Evolutionary conservation across 139 green algal species (phyloP), one percentile per base, ranked within the genome.

Genomic region (Tetradesmus lagerheimii): DNA sequence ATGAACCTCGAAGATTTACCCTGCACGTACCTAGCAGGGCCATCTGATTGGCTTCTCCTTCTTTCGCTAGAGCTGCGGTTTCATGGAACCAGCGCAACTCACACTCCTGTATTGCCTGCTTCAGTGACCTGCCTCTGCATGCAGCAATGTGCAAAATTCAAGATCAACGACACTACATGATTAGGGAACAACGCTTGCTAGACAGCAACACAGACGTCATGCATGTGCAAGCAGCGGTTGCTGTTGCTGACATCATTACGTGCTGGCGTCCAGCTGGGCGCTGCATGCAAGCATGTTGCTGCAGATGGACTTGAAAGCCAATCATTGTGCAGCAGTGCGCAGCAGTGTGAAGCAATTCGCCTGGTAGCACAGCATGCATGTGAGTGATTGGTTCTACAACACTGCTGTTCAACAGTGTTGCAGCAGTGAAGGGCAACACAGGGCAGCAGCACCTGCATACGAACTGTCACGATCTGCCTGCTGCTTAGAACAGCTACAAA

Each of bases 61-160:
- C 83, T 15, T 29, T 34, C 31, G 83, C 83, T 80, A 31, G 4
- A 18, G 39, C 83, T 64, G 71, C 71, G 27, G 83, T 88, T 29
- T 88, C 83, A 18, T 88, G 83, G 31, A 88, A 88, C 83, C 83
- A 88, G 38, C 83, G 83, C 62, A 88, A 38, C 38, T 88, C 83
- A 31, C 83, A 88, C 37, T 88, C 83, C 38, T 88, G 62, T 31
- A 88, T 88, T 15, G 83, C 83, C 47, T 88, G 38, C 37, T 64
- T 80, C 23, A 88, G 14, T 35, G 83, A 38, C 25, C 83, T 34
- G 64, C 83, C 62, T 41, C 64, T 88, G 83, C 50, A 78, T 14
- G 34, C 15, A 29, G 3, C 74, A 80, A n/a, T 18, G 11, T n/a
- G 41, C 25, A 50, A 34, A 18, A 62, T 29, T 53, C 14, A 83